Percentiles rank a stretch among this genome's conserved stretches.
These are phyloP conservation scores for Anthracocystis setariae DNA, from an alignment of 1,284 basidiomycete genomes.

Conservation along the genomic window DNA sequence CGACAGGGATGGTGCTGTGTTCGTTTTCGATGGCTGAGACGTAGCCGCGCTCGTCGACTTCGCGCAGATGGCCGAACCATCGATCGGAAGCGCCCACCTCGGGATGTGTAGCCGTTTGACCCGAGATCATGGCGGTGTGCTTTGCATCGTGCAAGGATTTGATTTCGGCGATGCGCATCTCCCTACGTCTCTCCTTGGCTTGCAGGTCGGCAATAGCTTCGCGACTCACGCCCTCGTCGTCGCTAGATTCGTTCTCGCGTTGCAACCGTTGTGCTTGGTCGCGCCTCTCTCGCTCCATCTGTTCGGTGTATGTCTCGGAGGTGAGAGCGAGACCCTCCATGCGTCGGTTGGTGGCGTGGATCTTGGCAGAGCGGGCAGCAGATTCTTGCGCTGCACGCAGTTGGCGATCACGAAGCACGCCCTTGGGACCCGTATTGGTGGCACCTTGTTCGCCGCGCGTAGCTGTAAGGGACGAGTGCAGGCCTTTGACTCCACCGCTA, in stretches of 20 bases:
- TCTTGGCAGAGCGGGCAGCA: slow-evolving; percentile 10
- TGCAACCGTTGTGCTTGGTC: slow-evolving; percentile 18
- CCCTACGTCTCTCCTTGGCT: slow-evolving; percentile 42
- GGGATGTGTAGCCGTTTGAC: background rate
- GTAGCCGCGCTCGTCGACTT: slow-evolving; percentile 57
- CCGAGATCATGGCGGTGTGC: slow-evolving; percentile 10
- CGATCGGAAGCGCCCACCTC: slow-evolving; percentile 8
- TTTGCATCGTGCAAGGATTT: slow-evolving; percentile 18
- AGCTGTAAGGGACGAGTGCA: slow-evolving; percentile 15
- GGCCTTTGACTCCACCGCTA: slow-evolving; percentile 9
- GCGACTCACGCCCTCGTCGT: slow-evolving; percentile 31
- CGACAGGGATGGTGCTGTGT: slow-evolving; percentile 31
- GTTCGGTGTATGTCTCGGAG: slow-evolving; percentile 46
- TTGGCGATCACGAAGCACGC: slow-evolving; percentile 51
- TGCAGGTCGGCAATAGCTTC: slow-evolving; percentile 43
- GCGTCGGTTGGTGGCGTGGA: slow-evolving; percentile 32
- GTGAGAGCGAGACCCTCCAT: slow-evolving; percentile 42
- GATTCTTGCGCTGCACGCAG: slow-evolving; percentile 25
- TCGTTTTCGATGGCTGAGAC: slow-evolving; percentile 57
- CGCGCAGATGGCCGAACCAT: slow-evolving; percentile 59
- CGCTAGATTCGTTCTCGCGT: slow-evolving; percentile 13
- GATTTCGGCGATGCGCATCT: slow-evolving; percentile 47
- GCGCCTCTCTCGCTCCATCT: slow-evolving; percentile 27
- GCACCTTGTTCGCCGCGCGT: slow-evolving; percentile 33
- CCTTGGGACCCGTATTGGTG: slow-evolving; percentile 56